phyloP scores from a whole-genome alignment of 805 yeast genomes.

The Candida piceae region DNA sequence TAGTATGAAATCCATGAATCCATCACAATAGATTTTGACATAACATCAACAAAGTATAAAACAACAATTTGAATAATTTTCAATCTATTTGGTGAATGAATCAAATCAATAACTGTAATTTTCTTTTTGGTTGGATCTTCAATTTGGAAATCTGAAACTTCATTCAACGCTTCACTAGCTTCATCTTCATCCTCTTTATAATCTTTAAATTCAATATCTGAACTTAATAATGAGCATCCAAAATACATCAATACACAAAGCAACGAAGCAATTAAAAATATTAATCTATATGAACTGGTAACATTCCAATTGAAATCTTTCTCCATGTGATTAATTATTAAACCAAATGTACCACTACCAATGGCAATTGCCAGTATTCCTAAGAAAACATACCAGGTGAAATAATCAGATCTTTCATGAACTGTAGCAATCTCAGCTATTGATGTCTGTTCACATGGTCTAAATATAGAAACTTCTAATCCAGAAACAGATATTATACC shows the following conservation, averaged over 20 bases:
- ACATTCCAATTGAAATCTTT: conserved; percentile 17
- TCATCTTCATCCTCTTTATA: not conserved
- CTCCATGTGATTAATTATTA: conserved; percentile 20
- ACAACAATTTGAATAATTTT: conserved; percentile 30
- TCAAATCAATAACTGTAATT: conserved; percentile 1
- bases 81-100: conserved; percentile 9
- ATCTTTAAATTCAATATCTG: conserved; percentile 8
- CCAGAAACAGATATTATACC: conserved; percentile 60
- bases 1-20: conserved; percentile 44
- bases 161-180: not conserved
- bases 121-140: too few species aligned
- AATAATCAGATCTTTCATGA: conserved; percentile 45
- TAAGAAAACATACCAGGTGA: conserved; percentile 51
- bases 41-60: conserved; percentile 38
- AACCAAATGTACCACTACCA: conserved; percentile 41
- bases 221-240: conserved; percentile 11
- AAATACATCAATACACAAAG: conserved; percentile 20
- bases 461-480: conserved; percentile 54
- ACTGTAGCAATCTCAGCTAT: conserved; percentile 42
- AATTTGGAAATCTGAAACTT: too few species aligned
- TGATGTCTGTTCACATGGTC: conserved; percentile 51
- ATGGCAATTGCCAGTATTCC: conserved; percentile 44
- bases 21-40: conserved; percentile 40
- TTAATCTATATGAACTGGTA: conserved; percentile 27
- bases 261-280: conserved; percentile 26